Conservation (phyloP, 352 stramenopile genomes). For the Achlya hypogyna region DNA sequence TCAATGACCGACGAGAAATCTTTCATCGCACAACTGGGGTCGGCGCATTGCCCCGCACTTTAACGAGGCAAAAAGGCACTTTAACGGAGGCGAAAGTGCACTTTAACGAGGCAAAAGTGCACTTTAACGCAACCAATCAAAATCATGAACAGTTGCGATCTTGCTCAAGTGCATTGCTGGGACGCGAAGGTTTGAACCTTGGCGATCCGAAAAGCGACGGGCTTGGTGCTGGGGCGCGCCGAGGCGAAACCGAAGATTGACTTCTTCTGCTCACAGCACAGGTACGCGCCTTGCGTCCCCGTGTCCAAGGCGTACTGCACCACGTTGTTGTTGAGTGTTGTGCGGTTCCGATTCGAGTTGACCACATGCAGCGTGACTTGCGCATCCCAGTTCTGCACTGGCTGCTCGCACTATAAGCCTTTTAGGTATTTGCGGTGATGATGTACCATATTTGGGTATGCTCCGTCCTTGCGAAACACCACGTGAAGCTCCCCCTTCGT, state of each 20-base stretch:
- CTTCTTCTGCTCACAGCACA: neutral
- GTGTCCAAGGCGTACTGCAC: neutral
- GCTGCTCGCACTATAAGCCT: neutral
- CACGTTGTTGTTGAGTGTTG: neutral
- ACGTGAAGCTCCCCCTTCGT: slow-evolving; percentile 1
- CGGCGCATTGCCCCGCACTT: no score
- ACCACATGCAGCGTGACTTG: neutral
- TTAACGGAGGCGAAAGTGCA: no score
- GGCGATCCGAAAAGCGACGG: neutral
- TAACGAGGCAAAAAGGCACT: no score
- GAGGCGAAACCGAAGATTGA: neutral
- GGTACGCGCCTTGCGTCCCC: neutral
- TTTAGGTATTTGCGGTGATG: neutral
- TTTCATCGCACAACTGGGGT: no score
- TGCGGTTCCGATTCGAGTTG: neutral
- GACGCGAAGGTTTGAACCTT: neutral
- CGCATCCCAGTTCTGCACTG: neutral
- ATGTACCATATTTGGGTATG: neutral
- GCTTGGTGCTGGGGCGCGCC: neutral
- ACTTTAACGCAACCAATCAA: neutral
- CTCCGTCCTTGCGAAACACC: neutral
- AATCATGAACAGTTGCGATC: neutral
- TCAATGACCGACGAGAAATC: neutral
- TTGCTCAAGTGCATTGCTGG: no score
- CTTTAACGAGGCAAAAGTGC: neutral